A percentile compares a stretch with the other conserved stretches of the same genome.
Evolutionary conservation across 192 early-diverging fungal genomes (phyloP).

Genomic region (Coemansia brasiliensis): DNA sequence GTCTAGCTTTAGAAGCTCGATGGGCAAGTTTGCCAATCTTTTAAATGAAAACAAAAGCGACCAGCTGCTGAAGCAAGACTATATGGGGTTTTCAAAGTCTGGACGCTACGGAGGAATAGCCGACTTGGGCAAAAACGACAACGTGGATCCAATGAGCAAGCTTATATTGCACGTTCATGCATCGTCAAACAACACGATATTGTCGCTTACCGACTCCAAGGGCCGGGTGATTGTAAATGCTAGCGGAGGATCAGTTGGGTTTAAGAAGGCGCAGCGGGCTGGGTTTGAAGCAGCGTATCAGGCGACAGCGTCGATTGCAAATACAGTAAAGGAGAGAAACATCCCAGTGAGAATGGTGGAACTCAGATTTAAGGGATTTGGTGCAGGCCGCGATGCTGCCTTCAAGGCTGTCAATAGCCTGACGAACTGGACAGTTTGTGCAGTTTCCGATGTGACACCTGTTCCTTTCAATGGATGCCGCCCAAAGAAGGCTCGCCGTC

Average conservation of each 20-base stretch:
- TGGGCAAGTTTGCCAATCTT: neutral
- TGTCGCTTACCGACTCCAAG: conserved; percentile 71
- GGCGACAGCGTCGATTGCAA: conserved; percentile 72
- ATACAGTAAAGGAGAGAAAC: conserved; percentile 66
- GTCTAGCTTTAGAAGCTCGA: neutral
- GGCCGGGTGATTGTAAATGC: conserved; percentile 71
- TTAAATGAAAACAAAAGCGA: neutral
- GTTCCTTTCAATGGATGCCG: conserved; percentile 89
- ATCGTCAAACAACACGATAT: conserved; percentile 84
- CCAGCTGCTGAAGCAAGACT: conserved; percentile 16
- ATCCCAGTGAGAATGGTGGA: conserved; percentile 67
- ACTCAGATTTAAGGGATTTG: conserved; percentile 86
- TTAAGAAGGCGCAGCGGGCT: conserved; percentile 85
- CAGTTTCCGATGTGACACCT: conserved; percentile 87
- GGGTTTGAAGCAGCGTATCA: conserved; percentile 92
- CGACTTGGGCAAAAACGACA: neutral
- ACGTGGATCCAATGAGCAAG: conserved; percentile 29
- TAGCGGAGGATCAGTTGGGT: conserved; percentile 80
- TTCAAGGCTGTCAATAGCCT: conserved; percentile 79
- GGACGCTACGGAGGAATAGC: conserved; percentile 1
- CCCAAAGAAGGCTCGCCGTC: conserved; percentile 82
- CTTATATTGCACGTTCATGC: conserved; percentile 52
- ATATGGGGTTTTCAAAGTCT: neutral
- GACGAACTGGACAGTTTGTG: conserved; percentile 72
- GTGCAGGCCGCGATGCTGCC: conserved; percentile 85